Conservation (phyloP, 1,139 yeast species). For the Pichia sp. region DNA sequence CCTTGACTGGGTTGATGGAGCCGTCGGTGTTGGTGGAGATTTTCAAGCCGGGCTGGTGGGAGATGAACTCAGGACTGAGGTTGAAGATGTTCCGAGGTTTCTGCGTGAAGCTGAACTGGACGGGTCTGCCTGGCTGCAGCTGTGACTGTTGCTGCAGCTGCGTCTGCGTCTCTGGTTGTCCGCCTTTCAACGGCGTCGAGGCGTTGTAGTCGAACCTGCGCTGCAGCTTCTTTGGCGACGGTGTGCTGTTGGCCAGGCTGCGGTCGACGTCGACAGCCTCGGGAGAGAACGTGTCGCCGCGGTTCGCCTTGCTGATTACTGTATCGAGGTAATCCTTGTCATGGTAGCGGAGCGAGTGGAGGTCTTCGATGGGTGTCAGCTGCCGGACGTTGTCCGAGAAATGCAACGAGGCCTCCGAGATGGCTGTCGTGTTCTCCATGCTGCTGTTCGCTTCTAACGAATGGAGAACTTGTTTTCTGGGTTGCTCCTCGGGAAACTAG, state of each 20-base stretch:
- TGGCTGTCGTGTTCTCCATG: not conserved
- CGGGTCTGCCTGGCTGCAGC: constrained; percentile 3
- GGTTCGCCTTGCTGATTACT: constrained; percentile 24
- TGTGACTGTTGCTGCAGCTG: too few species aligned
- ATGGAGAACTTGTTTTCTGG: too few species aligned
- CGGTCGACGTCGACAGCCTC: constrained; percentile 12
- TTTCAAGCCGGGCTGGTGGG: constrained; percentile 36
- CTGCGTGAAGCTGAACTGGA: constrained; percentile 3
- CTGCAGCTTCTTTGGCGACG: constrained; percentile 11
- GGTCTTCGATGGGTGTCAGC: constrained; percentile 22
- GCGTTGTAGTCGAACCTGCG: not conserved
- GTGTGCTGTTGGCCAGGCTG: not conserved
- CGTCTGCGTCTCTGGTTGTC: not conserved
- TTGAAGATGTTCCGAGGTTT: constrained; percentile 12
- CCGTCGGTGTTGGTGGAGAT: constrained; percentile 26
- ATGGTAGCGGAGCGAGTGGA: constrained; percentile 12
- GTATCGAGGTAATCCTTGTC: constrained; percentile 20
- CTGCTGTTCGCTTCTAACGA: constrained; percentile 4
- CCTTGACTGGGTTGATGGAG: constrained; percentile 38
- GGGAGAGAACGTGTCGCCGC: constrained; percentile 26
- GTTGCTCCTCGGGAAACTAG: too few species aligned
- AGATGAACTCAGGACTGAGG: constrained; percentile 24
- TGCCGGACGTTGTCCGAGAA: constrained; percentile 5
- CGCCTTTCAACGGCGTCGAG: constrained; percentile 6
- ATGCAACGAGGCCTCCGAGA: constrained; percentile 10